These are phyloP conservation scores for Alternaria triticina DNA, from an alignment of 2,329 filamentous ascomycete species.

Conservation along the genomic window DNA sequence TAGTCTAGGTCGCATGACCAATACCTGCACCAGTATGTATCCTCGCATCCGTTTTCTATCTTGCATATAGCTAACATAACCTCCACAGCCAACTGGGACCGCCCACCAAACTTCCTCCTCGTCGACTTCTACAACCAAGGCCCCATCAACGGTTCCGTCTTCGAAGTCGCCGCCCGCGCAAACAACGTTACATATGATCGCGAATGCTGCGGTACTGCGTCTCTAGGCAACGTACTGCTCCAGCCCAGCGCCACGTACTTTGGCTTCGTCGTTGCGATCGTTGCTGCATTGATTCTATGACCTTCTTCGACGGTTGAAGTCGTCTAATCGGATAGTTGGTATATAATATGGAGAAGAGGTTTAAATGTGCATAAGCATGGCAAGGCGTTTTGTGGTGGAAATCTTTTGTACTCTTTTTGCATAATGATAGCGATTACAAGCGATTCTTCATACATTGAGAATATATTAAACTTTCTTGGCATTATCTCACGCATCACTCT, in stretches of 20 bases:
- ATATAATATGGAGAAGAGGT: neutral
- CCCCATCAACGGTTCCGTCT: slow-evolving; percentile 46
- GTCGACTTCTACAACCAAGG: slow-evolving; percentile 52
- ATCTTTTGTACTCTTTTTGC: neutral
- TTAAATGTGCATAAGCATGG: neutral
- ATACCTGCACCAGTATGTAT: slow-evolving; percentile 43
- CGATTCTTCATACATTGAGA: neutral
- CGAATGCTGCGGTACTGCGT: slow-evolving; percentile 61
- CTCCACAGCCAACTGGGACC: slow-evolving; percentile 38
- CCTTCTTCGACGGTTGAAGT: neutral
- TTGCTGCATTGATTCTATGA: slow-evolving; percentile 27
- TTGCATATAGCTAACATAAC: neutral
- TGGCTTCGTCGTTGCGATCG: slow-evolving; percentile 23
- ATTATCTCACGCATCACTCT: neutral
- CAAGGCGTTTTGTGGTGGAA: neutral
- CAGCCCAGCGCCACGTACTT: slow-evolving; percentile 24
- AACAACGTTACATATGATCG: slow-evolving; percentile 75
- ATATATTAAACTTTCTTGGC: neutral
- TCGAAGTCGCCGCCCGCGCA: slow-evolving; percentile 53
- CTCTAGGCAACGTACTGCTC: slow-evolving; percentile 14
- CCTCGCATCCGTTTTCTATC: neutral
- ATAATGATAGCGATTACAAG: slow-evolving; percentile 1
- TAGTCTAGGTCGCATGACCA: slow-evolving; percentile 43
- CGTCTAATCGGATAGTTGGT: neutral
- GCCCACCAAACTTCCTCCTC: slow-evolving; percentile 50